A percentile compares a stretch with the other conserved stretches of the same genome.
Conservation (phyloP, 345 rosid species). For the Murraya koenigii region DNA sequence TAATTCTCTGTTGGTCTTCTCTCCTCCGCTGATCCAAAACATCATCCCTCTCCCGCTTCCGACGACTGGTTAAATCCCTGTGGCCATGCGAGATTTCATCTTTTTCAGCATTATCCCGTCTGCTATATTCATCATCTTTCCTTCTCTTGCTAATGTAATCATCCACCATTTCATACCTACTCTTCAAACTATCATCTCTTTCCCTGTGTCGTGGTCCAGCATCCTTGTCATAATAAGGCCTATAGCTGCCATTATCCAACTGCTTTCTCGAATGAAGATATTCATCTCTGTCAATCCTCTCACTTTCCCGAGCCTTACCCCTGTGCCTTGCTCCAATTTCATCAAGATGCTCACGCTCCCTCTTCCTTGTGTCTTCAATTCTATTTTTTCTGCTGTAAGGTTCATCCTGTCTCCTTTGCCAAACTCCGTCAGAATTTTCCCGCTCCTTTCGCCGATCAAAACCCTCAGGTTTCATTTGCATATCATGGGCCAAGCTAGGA, state of each 20-base stretch:
- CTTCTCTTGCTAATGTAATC: slow-evolving; percentile 73
- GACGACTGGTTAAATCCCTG: slow-evolving; percentile 61
- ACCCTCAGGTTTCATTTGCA: slow-evolving; percentile 50
- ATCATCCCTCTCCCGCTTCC: slow-evolving; percentile 80
- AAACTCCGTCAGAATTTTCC: slow-evolving; percentile 48
- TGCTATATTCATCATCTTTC: slow-evolving; percentile 67
- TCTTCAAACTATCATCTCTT: slow-evolving; percentile 58
- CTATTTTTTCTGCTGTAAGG: slow-evolving; percentile 51
- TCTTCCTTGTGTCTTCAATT: slow-evolving; percentile 66
- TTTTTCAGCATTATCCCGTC: slow-evolving; percentile 60
- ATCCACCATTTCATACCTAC: slow-evolving; percentile 50
- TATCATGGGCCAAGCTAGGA: slow-evolving; percentile 32
- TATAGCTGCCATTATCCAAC: slow-evolving; percentile 62
- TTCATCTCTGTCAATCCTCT: slow-evolving; percentile 67
- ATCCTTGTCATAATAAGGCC: slow-evolving; percentile 59
- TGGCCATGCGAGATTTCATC: slow-evolving; percentile 56
- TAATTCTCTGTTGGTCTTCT: slow-evolving; percentile 71
- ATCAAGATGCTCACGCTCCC: slow-evolving; percentile 67
- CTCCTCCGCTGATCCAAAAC: slow-evolving; percentile 65
- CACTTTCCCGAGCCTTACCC: slow-evolving; percentile 63
- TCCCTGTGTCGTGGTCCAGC: slow-evolving; percentile 48
- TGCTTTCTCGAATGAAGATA: slow-evolving; percentile 59
- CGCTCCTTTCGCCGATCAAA: slow-evolving; percentile 70
- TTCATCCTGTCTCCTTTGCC: slow-evolving; percentile 72
- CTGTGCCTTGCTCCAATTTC: slow-evolving; percentile 69